Base-by-base conservation (phyloP, 306 rosid species). In the Rosa multiflora region DNA sequence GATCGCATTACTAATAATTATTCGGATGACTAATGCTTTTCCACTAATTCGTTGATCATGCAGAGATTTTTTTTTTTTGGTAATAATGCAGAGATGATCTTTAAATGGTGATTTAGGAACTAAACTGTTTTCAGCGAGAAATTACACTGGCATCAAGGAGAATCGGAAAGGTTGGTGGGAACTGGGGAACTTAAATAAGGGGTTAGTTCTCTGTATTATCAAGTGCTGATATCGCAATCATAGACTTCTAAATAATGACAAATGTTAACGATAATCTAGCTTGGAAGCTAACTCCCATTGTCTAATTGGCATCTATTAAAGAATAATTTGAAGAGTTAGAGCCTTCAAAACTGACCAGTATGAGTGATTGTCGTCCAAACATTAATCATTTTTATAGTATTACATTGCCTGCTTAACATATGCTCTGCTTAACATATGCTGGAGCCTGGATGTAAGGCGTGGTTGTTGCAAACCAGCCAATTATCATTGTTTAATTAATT, bases 301-400 rank as follows among this genome's bases (percentile, higher is more conserved):
- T 3, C 4, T 42, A 29, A 5, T 63, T 63, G 39, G 18, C 15
- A 61, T 63, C n/a, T 15, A 23, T 3, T 9, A 59, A 21, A 2
- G 66, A 63, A 29, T 63, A 63, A n/a, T 21, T 9, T n/a, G 8
- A 21, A 69, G 51, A 18, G 18, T 18, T 56, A 48, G 62, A 44
- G 73, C 44, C 77, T 73, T 1, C 77, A 39, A n/a, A 66, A 20
- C 68, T 58, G 77, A 42, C 68, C 52, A 56, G 32, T 32, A 20
- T 43, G 66, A 63, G 37, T 35, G 26, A 20, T 15, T 42, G 69
- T 43, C 48, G 23, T 42, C 13, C 49, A 73, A 39, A 5, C 17
- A 14, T 71, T 6, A 51, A 49, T 51, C 55, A 51, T 72, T 51
- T 12, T 73, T 11, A 61, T 29, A 3, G 12, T 39, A 39, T 39